Evolutionary conservation across 2,329 filamentous ascomycete species (phyloP).

Genomic region (Calonectria pauciramosa): DNA sequence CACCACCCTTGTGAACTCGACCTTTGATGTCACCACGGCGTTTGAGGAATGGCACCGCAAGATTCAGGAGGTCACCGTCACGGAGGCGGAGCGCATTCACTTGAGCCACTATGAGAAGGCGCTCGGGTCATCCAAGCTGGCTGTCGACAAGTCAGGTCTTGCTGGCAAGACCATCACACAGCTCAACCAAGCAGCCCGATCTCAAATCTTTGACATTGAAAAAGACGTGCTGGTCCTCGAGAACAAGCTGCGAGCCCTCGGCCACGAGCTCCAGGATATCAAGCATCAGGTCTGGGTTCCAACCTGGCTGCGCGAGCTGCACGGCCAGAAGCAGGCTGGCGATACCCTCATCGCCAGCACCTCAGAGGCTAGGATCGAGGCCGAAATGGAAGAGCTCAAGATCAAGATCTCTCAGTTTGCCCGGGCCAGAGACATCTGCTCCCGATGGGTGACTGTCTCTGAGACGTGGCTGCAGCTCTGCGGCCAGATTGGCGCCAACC

Average conservation of each 20-base stretch:
- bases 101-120: background rate
- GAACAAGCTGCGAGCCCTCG: background rate
- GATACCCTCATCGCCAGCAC: background rate
- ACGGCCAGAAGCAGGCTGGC: background rate
- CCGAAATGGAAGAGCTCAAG: background rate
- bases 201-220: background rate
- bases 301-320: background rate
- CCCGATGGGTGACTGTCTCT: background rate
- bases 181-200: background rate
- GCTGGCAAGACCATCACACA: background rate
- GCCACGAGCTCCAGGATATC: background rate
- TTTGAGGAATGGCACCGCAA: background rate
- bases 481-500: background rate
- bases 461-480: background rate
- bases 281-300: constrained; percentile 2
- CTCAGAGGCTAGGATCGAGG: background rate
- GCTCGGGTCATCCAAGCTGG: background rate
- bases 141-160: background rate
- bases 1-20: background rate
- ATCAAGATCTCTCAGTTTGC: background rate
- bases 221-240: background rate
- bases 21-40: background rate
- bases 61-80: background rate
- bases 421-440: background rate
- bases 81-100: background rate